A percentile compares a stretch with the other conserved stretches of the same genome.
Conservation (phyloP, 768 basidiomycete genomes). For the Hirschioporus abietinus region DNA sequence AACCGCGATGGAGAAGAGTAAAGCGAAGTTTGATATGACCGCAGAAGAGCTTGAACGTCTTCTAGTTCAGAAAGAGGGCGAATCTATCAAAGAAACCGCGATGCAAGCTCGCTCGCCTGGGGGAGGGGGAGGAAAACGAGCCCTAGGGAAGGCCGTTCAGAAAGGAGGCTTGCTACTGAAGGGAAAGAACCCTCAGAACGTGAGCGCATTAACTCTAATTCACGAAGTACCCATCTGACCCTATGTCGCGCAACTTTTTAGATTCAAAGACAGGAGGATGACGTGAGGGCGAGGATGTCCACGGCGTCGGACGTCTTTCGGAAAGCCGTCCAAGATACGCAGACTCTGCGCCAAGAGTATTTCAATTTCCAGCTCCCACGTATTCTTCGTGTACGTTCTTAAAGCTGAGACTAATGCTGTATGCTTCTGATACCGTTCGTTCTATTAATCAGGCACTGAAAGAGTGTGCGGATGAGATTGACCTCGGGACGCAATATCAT, state of each 20-base stretch:
- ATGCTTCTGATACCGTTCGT: background rate
- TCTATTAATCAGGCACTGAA: slow-evolving; percentile 63
- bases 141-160: slow-evolving; percentile 84
- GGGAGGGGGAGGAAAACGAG: slow-evolving; percentile 68
- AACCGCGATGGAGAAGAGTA: slow-evolving; percentile 79
- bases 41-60: slow-evolving; percentile 94
- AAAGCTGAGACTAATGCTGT: background rate
- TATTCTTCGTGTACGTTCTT: slow-evolving; percentile 73
- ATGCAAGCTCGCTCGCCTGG: slow-evolving; percentile 56
- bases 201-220: slow-evolving; percentile 23
- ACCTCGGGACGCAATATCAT: slow-evolving; percentile 97
- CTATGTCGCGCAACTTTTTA: slow-evolving; percentile 25
- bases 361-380: slow-evolving; percentile 96
- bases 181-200: slow-evolving; percentile 89
- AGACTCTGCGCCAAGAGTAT: slow-evolving; percentile 91
- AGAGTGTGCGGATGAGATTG: slow-evolving; percentile 93
- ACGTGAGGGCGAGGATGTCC: slow-evolving; percentile 82
- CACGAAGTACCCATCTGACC: background rate
- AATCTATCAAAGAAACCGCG: slow-evolving; percentile 77
- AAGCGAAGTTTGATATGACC: slow-evolving; percentile 76
- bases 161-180: slow-evolving; percentile 88
- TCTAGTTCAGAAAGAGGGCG: slow-evolving; percentile 91
- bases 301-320: slow-evolving; percentile 82
- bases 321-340: slow-evolving; percentile 86
- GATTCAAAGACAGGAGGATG: slow-evolving; percentile 93